Evolutionary conservation across 2,329 filamentous ascomycete species (phyloP), one percentile per base, ranked within the genome.

Genomic region (Dothiorella sarmentorum): DNA sequence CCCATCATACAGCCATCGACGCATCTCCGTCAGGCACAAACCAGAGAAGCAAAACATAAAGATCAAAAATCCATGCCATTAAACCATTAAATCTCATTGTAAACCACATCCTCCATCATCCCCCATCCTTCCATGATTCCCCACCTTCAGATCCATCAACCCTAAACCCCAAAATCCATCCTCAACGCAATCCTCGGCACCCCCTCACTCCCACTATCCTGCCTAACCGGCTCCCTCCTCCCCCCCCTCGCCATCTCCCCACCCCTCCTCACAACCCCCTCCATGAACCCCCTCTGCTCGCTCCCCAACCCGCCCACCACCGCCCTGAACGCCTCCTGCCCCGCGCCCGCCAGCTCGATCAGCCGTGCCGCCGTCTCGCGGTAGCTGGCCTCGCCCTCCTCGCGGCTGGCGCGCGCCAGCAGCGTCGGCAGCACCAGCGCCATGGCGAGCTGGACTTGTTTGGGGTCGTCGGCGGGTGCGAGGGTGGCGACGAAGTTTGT

Each of bases 121-220:
- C 35, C 2, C 1, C n/a, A 7, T 7, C 15, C 15, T 3, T n/a
- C 11, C 35, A n/a, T 7, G 3, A 3, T 2, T 10, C 4, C 15
- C 10, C 3, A 7, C 10, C 11, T 11, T 4, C 18, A n/a, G n/a
- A n/a, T n/a, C n/a, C n/a, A n/a, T n/a, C n/a, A n/a, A n/a, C 17
- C 3, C 11, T 47, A 58, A 10, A 33, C 20, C 20, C 33, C 33
- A 17, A 99, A 97, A 73, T 96, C 82, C 89, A 97, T 95, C 81
- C 95, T 94, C 69, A 99, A 75, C 56, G 91, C 91, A 80, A 99
- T 99, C 63, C 80, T 94, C 11, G 94, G 94, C 73, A 80, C 49
- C 77, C 76, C 47, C 77, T 75, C 51, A 84, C 85, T 26, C 77
- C 75, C 51, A 84, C 85, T 26, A 77, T 82, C 60, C 77, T 73